Conservation (phyloP, 2,329 filamentous ascomycete genomes). For the Colletotrichum caudatum region DNA sequence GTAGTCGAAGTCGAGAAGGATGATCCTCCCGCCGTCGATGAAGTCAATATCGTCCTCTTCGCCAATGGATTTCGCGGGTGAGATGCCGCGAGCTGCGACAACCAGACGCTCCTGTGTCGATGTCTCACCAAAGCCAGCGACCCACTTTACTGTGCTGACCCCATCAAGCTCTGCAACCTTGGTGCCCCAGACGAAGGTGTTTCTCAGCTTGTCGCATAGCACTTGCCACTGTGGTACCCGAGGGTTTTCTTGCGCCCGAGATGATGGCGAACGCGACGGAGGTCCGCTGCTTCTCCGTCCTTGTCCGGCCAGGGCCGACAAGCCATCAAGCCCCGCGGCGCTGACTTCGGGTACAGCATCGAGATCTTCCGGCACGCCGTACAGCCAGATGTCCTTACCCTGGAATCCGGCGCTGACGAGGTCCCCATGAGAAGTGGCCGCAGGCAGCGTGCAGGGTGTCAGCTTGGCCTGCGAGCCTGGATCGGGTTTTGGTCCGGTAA, state of each 20-base stretch:
- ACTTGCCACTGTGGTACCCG: conserved; percentile 76
- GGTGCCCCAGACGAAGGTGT: conserved; percentile 76
- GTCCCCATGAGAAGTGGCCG: conserved; percentile 76
- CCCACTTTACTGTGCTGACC: conserved; percentile 78
- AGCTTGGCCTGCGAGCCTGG: conserved; percentile 67
- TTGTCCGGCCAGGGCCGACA: conserved; percentile 43
- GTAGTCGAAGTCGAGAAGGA: conserved; percentile 81
- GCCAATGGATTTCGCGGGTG: conserved; percentile 66
- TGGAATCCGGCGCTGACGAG: conserved; percentile 80
- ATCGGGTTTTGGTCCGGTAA: conserved; percentile 75
- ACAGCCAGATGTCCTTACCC: conserved; percentile 80
- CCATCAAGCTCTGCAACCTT: conserved; percentile 74
- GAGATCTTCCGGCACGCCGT: conserved; percentile 80
- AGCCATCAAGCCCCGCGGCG: conserved; percentile 47
- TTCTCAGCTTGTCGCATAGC: conserved; percentile 75
- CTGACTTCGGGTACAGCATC: conserved; percentile 67
- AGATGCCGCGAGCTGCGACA: conserved; percentile 78
- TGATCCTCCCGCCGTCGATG: conserved; percentile 81
- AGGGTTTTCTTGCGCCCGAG: conserved; percentile 52
- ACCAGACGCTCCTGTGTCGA: conserved; percentile 70
- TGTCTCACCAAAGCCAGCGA: conserved; percentile 65
- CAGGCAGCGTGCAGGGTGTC: conserved; percentile 75
- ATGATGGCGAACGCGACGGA: conserved; percentile 54
- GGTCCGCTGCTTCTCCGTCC: conserved; percentile 57
- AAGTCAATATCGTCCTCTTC: conserved; percentile 81